Evolutionary conservation across 257 asterid genomes (phyloP).

Genomic region (Coffea eugenioides): DNA sequence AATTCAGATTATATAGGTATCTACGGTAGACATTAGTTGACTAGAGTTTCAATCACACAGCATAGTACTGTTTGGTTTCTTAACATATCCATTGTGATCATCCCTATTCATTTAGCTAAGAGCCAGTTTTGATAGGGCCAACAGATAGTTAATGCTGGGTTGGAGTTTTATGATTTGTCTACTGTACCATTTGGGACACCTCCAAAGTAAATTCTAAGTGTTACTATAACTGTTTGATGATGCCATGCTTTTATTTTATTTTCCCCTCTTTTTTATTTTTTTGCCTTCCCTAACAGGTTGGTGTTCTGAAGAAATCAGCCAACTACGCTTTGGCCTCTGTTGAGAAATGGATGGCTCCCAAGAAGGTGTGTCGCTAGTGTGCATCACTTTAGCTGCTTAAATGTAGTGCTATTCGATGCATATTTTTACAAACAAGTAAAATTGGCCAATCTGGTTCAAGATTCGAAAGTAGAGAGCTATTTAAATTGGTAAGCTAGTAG

Average conservation of each 20-base stretch:
- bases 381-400: background rate
- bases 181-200: background rate
- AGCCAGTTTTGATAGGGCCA: background rate
- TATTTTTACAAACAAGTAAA: background rate
- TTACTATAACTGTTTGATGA: background rate
- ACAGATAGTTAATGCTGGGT: background rate
- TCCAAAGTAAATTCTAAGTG: background rate
- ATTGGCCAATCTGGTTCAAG: background rate
- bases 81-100: background rate
- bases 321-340: slow-evolving; percentile 42
- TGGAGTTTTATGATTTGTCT: background rate
- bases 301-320: slow-evolving; percentile 75
- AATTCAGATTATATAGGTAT: too few relatives aligned
- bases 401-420: background rate
- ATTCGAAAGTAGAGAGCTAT: background rate
- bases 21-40: too few relatives aligned
- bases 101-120: background rate
- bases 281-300: slow-evolving; percentile 43
- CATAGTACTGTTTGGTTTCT: background rate
- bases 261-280: too few relatives aligned
- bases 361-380: slow-evolving; percentile 47
- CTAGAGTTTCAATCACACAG: too few relatives aligned
- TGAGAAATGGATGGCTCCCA: slow-evolving; percentile 78
- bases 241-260: too few relatives aligned
- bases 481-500: background rate